Conservation (phyloP, 495 filamentous ascomycete species). For the Pseudevernia furfuracea region DNA sequence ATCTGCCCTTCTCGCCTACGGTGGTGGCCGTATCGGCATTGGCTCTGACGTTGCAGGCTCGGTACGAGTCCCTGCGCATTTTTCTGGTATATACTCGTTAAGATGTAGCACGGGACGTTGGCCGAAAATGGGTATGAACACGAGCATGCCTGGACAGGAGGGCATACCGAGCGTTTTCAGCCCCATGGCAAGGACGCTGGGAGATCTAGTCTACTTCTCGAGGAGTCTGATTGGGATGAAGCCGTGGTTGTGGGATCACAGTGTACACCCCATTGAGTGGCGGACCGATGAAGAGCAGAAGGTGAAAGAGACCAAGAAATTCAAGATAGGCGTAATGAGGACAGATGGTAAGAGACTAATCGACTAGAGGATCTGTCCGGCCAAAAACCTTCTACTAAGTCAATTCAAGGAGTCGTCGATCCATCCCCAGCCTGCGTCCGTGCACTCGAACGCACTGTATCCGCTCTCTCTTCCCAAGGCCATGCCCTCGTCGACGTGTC, state of each 20-base stretch:
- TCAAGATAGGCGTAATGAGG: slow-evolving; percentile 70
- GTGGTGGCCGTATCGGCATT: slow-evolving; percentile 83
- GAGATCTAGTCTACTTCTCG: slow-evolving; percentile 82
- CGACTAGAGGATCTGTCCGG: slow-evolving; percentile 7
- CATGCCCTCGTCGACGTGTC: slow-evolving; percentile 70
- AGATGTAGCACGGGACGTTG: slow-evolving; percentile 92
- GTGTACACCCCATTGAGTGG: slow-evolving; percentile 81
- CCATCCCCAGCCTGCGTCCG: slow-evolving; percentile 78
- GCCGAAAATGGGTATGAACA: slow-evolving; percentile 77
- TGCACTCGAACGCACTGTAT: slow-evolving; percentile 62
- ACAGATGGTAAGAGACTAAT: slow-evolving; percentile 52
- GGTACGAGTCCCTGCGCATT: slow-evolving; percentile 83
- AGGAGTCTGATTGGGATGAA: slow-evolving; percentile 61
- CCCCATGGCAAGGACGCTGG: slow-evolving; percentile 85
- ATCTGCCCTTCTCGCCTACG: slow-evolving; percentile 73
- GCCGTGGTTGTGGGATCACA: slow-evolving; percentile 88
- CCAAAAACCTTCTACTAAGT: not conserved
- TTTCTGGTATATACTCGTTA: slow-evolving; percentile 80
- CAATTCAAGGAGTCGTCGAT: slow-evolving; percentile 59
- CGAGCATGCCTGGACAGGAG: slow-evolving; percentile 92
- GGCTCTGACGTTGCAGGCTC: slow-evolving; percentile 92
- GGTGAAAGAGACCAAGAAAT: slow-evolving; percentile 49
- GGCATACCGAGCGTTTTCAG: slow-evolving; percentile 84
- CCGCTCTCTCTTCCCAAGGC: slow-evolving; percentile 59
- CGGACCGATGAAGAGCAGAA: slow-evolving; percentile 50